phyloP scores from a whole-genome alignment of 352 stramenopile species.

The Phytopythium ostracodes region DNA sequence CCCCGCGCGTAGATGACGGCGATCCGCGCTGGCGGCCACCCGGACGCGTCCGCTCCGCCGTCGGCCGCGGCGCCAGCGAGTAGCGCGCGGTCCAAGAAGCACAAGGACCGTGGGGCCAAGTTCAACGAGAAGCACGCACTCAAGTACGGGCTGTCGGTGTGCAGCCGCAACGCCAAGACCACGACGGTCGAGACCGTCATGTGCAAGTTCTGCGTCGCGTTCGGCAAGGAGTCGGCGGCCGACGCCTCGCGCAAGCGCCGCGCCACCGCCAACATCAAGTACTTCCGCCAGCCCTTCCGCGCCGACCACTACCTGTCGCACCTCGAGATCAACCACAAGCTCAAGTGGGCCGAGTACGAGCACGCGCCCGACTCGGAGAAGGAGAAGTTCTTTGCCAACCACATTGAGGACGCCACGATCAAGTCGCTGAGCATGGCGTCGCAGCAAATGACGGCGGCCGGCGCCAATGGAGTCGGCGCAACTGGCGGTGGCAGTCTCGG shows the following conservation, averaged over 20 bases:
- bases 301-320: conserved; percentile 68
- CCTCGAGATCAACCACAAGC: conserved; percentile 63
- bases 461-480: background rate
- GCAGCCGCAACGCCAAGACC: conserved; percentile 46
- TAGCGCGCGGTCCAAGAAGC: conserved; percentile 33
- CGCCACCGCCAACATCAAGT: conserved; percentile 68
- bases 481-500: background rate
- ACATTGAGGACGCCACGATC: conserved; percentile 31
- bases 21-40: conserved; percentile 10
- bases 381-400: conserved; percentile 41
- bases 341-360: conserved; percentile 64
- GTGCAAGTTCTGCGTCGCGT: conserved; percentile 76
- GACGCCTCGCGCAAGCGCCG: conserved; percentile 56
- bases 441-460: conserved; percentile 20
- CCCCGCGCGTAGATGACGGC: conserved; percentile 15
- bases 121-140: conserved; percentile 71
- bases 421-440: conserved; percentile 22
- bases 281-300: conserved; percentile 63
- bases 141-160: conserved; percentile 68
- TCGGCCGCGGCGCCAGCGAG: conserved; percentile 6
- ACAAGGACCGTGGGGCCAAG: conserved; percentile 54
- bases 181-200: conserved; percentile 56
- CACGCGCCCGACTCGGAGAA: conserved; percentile 46
- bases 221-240: conserved; percentile 52
- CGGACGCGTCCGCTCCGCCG: background rate